Evolutionary conservation across 2,329 filamentous ascomycete species (phyloP).

Genomic region (Xylariales sp.): DNA sequence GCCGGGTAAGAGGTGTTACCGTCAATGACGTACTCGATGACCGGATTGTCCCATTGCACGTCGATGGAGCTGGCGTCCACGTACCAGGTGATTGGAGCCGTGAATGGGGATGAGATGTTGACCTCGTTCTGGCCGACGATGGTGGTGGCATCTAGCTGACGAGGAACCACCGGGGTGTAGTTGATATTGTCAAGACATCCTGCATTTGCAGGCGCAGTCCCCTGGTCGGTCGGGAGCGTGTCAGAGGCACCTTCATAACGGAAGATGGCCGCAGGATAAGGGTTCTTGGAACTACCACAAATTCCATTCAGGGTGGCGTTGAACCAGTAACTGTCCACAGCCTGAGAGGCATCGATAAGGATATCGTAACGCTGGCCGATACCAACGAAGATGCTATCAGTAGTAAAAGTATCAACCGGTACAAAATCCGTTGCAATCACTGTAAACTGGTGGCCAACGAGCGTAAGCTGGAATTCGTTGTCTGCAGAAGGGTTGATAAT

Average conservation of each 20-base stretch:
- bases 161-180: slow-evolving; percentile 18
- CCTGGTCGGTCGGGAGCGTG: slow-evolving; percentile 23
- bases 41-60: slow-evolving; percentile 24
- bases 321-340: slow-evolving; percentile 35
- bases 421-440: slow-evolving; percentile 52
- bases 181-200: slow-evolving; percentile 14
- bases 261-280: slow-evolving; percentile 32
- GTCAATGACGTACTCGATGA: slow-evolving; percentile 18
- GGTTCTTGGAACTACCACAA: slow-evolving; percentile 27
- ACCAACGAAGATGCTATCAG: slow-evolving; percentile 44
- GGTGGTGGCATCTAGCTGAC: slow-evolving; percentile 17
- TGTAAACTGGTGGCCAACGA: slow-evolving; percentile 43
- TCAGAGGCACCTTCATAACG: slow-evolving; percentile 27
- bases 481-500: slow-evolving; percentile 47
- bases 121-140: slow-evolving; percentile 14
- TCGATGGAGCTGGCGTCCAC: slow-evolving; percentile 12
- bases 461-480: slow-evolving; percentile 45
- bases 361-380: slow-evolving; percentile 44
- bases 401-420: slow-evolving; percentile 43
- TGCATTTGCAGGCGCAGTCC: slow-evolving; percentile 13
- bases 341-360: slow-evolving; percentile 36
- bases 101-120: slow-evolving; percentile 1
- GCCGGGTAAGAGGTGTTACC: slow-evolving; percentile 13
- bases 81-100: slow-evolving; percentile 8
- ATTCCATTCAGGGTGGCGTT: slow-evolving; percentile 23